These are phyloP conservation scores for Yamadazyma sp. DNA, from an alignment of 805 yeast genomes.

Conservation along the genomic window DNA sequence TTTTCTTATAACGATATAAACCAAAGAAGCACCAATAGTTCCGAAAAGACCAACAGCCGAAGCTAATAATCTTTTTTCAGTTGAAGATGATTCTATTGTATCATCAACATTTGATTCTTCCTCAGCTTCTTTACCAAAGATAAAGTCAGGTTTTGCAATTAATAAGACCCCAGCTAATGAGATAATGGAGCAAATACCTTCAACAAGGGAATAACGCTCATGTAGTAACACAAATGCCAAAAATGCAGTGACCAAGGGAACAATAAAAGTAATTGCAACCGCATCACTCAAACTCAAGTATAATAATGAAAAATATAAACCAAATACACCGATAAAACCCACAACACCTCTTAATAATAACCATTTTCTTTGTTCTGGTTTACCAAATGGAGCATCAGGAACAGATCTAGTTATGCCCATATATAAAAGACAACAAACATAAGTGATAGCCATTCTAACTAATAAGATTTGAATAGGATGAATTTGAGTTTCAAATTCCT, in stretches of 20 bases:
- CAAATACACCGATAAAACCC: constrained; percentile 79
- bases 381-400: constrained; percentile 69
- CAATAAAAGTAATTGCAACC: constrained; percentile 71
- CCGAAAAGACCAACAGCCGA: constrained; percentile 63
- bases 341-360: constrained; percentile 61
- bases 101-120: constrained; percentile 27
- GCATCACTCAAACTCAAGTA: constrained; percentile 79
- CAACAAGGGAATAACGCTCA: constrained; percentile 64
- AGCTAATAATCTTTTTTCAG: constrained; percentile 58
- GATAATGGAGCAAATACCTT: constrained; percentile 63
- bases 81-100: constrained; percentile 48
- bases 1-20: constrained; percentile 66
- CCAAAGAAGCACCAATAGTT: constrained; percentile 65
- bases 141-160: constrained; percentile 76
- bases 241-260: constrained; percentile 74
- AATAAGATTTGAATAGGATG: constrained; percentile 78
- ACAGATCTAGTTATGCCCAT: constrained; percentile 49
- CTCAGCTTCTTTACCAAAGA: constrained; percentile 49
- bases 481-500: constrained; percentile 55
- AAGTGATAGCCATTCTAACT: constrained; percentile 74
- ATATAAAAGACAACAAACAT: constrained; percentile 52
- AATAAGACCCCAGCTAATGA: constrained; percentile 75
- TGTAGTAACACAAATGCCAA: constrained; percentile 65
- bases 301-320: constrained; percentile 70
- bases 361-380: constrained; percentile 50